A percentile compares a stretch with the other conserved stretches of the same genome.
Conservation (phyloP, 192 early-diverging fungal genomes). For the Oehlia diaphana region DNA sequence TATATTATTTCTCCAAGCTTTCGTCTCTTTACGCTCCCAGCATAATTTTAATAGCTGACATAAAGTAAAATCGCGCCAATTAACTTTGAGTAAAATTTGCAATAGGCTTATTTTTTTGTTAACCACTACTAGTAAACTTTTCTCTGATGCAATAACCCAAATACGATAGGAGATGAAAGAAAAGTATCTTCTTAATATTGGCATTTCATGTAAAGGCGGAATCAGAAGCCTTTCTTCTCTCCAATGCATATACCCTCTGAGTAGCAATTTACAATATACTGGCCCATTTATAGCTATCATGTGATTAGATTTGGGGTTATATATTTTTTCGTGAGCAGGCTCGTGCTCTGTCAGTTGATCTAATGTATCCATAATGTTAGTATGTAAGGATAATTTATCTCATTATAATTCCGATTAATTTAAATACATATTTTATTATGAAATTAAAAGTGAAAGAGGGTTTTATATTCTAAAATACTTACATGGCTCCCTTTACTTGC, state of each 20-base stretch:
- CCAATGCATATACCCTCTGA: slow-evolving; percentile 23
- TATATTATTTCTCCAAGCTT: too few relatives aligned
- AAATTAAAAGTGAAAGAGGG: slow-evolving; percentile 13
- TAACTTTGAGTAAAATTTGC: background rate
- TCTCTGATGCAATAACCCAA: too few relatives aligned
- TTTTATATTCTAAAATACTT: slow-evolving; percentile 23
- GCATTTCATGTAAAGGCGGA: background rate
- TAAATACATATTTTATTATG: slow-evolving; percentile 25
- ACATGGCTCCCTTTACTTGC: background rate
- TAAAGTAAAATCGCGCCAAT: background rate
- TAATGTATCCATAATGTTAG: background rate
- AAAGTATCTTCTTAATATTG: background rate
- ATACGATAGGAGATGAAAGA: background rate
- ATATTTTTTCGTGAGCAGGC: background rate
- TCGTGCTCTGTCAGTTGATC: background rate
- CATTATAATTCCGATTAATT: background rate
- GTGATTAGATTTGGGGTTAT: too few relatives aligned
- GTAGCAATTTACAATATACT: slow-evolving; percentile 20
- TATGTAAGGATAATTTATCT: background rate
- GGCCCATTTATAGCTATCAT: slow-evolving; percentile 14
- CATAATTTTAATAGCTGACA: too few relatives aligned
- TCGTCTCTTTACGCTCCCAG: too few relatives aligned
- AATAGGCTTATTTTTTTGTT: slow-evolving; percentile 12
- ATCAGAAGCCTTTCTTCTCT: slow-evolving; percentile 20
- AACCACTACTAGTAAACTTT: background rate